Base-by-base conservation (phyloP, 352 stramenopile genomes). In the Thalassiosira oceanica region DNA sequence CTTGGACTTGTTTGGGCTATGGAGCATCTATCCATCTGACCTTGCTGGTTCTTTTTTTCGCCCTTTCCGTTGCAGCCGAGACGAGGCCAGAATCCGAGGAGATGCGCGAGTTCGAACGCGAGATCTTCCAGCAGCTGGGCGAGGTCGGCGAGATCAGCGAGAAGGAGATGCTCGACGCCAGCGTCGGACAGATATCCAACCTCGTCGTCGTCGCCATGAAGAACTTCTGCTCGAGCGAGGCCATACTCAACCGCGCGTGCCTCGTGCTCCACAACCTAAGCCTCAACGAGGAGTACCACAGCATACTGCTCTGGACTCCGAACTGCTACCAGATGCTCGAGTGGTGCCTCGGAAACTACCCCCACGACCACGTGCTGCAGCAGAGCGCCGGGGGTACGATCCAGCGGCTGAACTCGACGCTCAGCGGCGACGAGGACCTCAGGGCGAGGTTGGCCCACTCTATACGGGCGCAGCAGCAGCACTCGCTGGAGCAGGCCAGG, bases 391-490 rank as follows among this genome's bases (percentile, higher is more conserved):
- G 51, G n/a, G 61, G 44, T 11, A 61, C 66, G 18, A 67, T 74
- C 33, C 63, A 74, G 44, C 52, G 53, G 36, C n/a, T 39, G 1
- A 49, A 29, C 11, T 48, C 53, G 13, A 55, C 29, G 20, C n/a
- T 42, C 2, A 44, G 39, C 39, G 39, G 39, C 39, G 39, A 15
- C 10, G 39, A 48, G 39, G 31, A n/a, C n/a, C 8, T n/a, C 7
- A 37, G n/a, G 7, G 31, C 31, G 31, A 37, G n/a, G n/a, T n/a
- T n/a, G n/a, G n/a, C n/a, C n/a, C n/a, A n/a, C n/a, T n/a, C n/a
- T n/a, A 61, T 90, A 21, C 49, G 63, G 33, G 33, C 73, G 15
- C 83, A 87, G 36, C 79, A 88, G 33, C 78, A 86, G 39, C 24
- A 66, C 51, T 80, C 63, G 43, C 56, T 84, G 24, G 57, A 80